Percentiles rank a stretch among this genome's conserved stretches.
These are phyloP conservation scores for Casuarina equisetifolia DNA, from an alignment of 306 rosid species.

Conservation along the genomic window DNA sequence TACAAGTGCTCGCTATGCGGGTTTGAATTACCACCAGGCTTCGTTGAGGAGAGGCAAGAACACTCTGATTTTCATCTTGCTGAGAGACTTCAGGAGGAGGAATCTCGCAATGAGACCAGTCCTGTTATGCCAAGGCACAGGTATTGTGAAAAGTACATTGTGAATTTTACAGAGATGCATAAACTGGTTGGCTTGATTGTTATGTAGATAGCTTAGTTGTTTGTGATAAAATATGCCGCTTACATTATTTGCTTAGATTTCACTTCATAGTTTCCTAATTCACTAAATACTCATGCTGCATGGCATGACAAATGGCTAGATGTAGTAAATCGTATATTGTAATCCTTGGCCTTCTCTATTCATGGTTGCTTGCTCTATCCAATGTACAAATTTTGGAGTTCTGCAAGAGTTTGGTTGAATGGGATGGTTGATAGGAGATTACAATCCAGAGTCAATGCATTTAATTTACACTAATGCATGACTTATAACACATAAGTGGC, in stretches of 20 bases:
- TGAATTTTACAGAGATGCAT: not conserved
- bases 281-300: not conserved
- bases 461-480: too few relatives aligned
- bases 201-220: not conserved
- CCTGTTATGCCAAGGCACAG: constrained; percentile 35
- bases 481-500: too few relatives aligned
- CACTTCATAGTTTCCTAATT: not conserved
- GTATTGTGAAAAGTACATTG: constrained; percentile 31
- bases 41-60: constrained; percentile 79
- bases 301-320: not conserved
- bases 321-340: not conserved
- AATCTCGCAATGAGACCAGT: constrained; percentile 48
- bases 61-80: constrained; percentile 94
- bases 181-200: not conserved
- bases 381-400: not conserved
- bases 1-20: constrained; percentile 88
- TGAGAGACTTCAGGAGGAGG: constrained; percentile 81
- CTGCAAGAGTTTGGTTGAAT: not conserved
- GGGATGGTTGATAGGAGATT: not conserved
- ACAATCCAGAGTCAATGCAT: not conserved
- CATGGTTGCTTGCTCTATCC: not conserved
- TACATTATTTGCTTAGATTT: not conserved
- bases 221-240: not conserved
- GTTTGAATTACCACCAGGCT: constrained; percentile 65
- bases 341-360: not conserved